Evolutionary conservation across 495 filamentous ascomycete genomes (phyloP).

Genomic region (Corynascus novoguineensis): DNA sequence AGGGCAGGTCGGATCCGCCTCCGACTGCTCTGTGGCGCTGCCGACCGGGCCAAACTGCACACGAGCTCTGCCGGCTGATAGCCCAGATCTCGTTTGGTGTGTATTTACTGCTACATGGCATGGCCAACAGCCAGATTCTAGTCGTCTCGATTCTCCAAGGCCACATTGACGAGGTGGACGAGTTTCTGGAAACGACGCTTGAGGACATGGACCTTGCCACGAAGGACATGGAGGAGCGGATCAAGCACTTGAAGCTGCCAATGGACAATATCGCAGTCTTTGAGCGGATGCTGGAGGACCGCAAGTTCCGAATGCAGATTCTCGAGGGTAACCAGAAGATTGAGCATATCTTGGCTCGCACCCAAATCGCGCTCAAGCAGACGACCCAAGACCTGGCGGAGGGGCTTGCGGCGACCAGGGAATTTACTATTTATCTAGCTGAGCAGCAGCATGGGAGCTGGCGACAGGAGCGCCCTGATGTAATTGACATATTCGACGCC

Average conservation of each 20-base stretch:
- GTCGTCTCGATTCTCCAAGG: constrained; percentile 85
- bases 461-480: constrained; percentile 45
- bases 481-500: constrained; percentile 63
- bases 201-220: constrained; percentile 83
- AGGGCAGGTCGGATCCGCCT: constrained; percentile 51
- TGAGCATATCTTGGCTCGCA: constrained; percentile 78
- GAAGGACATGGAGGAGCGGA: constrained; percentile 64
- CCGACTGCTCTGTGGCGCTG: constrained; percentile 70
- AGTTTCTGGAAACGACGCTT: constrained; percentile 75
- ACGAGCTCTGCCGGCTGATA: constrained; percentile 84
- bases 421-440: constrained; percentile 69
- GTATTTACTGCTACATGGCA: constrained; percentile 74
- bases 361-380: constrained; percentile 66
- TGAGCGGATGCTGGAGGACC: constrained; percentile 81
- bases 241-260: constrained; percentile 74
- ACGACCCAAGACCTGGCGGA: constrained; percentile 71
- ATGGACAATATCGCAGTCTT: constrained; percentile 79
- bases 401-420: constrained; percentile 68
- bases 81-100: constrained; percentile 93
- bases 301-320: constrained; percentile 72
- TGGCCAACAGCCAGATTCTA: constrained; percentile 81
- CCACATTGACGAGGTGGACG: constrained; percentile 91
- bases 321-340: constrained; percentile 86
- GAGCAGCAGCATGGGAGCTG: constrained; percentile 55
- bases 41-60: constrained; percentile 58